These are phyloP conservation scores for Scheffersomyces parashehatae DNA, from an alignment of 1,139 yeast species.

Conservation along the genomic window DNA sequence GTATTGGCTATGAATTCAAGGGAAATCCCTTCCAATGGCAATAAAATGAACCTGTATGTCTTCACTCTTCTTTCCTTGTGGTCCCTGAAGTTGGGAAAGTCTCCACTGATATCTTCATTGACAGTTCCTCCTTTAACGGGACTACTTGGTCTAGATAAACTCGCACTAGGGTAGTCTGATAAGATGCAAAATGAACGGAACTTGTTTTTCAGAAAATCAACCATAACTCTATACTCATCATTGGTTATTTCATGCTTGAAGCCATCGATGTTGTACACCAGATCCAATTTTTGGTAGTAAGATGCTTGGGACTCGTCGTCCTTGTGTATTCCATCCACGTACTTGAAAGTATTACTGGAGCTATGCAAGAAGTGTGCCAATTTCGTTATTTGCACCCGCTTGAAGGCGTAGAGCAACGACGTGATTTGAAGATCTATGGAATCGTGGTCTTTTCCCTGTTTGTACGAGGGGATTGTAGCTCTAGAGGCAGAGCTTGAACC, in stretches of 20 bases:
- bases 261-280: constrained; percentile 47
- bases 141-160: constrained; percentile 16
- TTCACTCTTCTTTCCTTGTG: constrained; percentile 22
- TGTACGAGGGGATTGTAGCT: constrained; percentile 44
- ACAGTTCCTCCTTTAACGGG: constrained; percentile 16
- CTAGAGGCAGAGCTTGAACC: not conserved
- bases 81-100: constrained; percentile 29
- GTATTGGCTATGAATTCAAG: constrained; percentile 39
- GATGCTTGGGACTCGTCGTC: constrained; percentile 4
- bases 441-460: constrained; percentile 51
- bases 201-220: constrained; percentile 65
- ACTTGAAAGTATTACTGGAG: constrained; percentile 19
- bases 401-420: constrained; percentile 56
- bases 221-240: constrained; percentile 62
- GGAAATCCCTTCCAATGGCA: constrained; percentile 44
- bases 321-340: constrained; percentile 10
- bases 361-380: constrained; percentile 40
- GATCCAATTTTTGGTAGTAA: constrained; percentile 43
- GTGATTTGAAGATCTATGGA: constrained; percentile 60
- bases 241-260: constrained; percentile 42
- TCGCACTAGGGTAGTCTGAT: constrained; percentile 42
- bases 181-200: constrained; percentile 61
- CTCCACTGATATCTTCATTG: constrained; percentile 9
- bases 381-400: constrained; percentile 49
- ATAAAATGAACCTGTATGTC: constrained; percentile 42